A percentile compares a stretch with the other conserved stretches of the same genome.
Conservation (phyloP, 352 stramenopile genomes). For the Blastocystis sp. region DNA sequence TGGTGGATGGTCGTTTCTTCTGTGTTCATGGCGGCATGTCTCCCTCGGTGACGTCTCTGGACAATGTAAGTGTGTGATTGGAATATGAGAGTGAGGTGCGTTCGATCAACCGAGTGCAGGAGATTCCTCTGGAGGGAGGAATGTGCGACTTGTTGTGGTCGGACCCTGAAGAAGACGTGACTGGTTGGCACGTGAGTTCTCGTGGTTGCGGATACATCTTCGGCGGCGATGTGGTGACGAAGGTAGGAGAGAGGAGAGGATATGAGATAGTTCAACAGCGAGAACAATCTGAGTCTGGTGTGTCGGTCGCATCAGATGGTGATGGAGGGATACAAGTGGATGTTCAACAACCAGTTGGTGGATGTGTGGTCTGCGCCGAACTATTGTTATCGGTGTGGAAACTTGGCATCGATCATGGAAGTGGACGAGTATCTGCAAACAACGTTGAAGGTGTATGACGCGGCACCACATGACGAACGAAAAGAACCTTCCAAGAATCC, state of each 20-base stretch:
- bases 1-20: slow-evolving; percentile 98
- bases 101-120: slow-evolving; percentile 13
- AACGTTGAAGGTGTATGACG: slow-evolving; percentile 83
- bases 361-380: slow-evolving; percentile 96
- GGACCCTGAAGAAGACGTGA: slow-evolving; percentile 72
- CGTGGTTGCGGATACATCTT: slow-evolving; percentile 94
- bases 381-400: slow-evolving; percentile 96
- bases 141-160: slow-evolving; percentile 49
- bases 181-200: slow-evolving; percentile 90
- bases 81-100: slow-evolving; percentile 68
- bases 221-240: slow-evolving; percentile 88
- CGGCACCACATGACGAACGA: slow-evolving; percentile 84
- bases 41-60: slow-evolving; percentile 51
- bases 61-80: slow-evolving; percentile 64
- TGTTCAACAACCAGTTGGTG: slow-evolving; percentile 88
- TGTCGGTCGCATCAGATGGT: slow-evolving; percentile 92
- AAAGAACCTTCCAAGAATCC: slow-evolving; percentile 92
- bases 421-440: slow-evolving; percentile 85
- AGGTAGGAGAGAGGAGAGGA: slow-evolving; percentile 62
- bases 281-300: slow-evolving; percentile 91
- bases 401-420: slow-evolving; percentile 94
- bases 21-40: slow-evolving; percentile 95
- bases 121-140: slow-evolving; percentile 32
- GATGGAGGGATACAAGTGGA: slow-evolving; percentile 67
- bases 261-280: slow-evolving; percentile 82